Percentiles rank a stretch among this genome's conserved stretches.
These are phyloP conservation scores for Fermentozyma sake DNA, from an alignment of 1,139 yeast species.

Conservation along the genomic window DNA sequence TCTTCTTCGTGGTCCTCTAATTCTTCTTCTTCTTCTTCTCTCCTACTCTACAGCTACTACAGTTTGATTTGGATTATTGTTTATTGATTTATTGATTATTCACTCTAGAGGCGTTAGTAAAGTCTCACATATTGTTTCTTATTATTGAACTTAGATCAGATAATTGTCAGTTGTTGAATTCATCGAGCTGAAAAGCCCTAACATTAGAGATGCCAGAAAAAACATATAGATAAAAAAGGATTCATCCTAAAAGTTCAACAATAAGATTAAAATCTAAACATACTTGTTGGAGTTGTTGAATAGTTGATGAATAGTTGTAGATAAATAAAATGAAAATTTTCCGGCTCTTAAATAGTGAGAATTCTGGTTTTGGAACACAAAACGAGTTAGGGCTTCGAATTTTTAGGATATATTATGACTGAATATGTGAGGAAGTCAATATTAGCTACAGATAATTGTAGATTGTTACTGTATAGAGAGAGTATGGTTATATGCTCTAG, in stretches of 20 bases:
- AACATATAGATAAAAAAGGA: conserved; percentile 39
- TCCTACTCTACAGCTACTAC: too few species aligned
- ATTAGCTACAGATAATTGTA: too few species aligned
- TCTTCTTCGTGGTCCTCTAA: too few species aligned
- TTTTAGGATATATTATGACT: too few species aligned
- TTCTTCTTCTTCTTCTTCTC: too few species aligned
- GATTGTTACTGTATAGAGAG: too few species aligned
- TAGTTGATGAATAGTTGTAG: conserved; percentile 1
- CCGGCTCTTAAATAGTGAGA: too few species aligned
- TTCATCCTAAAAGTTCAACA: conserved; percentile 31
- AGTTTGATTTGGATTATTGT: too few species aligned
- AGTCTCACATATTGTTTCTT: conserved; percentile 4
- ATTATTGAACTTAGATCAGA: conserved; percentile 30
- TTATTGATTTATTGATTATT: conserved; percentile 1
- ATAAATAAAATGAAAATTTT: conserved; percentile 1
- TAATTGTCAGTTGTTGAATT: conserved; percentile 53
- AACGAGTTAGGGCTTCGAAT: too few species aligned
- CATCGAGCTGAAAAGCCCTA: conserved; percentile 58
- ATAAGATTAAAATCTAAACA: background rate
- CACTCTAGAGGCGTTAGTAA: conserved; percentile 2
- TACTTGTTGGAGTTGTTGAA: background rate
- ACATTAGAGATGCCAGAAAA: conserved; percentile 75
- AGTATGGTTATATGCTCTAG: too few species aligned
- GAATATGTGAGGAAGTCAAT: too few species aligned
- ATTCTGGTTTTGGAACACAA: too few species aligned